Evolutionary conservation across 345 rosid genomes (phyloP).

Genomic region (Salix brachista): DNA sequence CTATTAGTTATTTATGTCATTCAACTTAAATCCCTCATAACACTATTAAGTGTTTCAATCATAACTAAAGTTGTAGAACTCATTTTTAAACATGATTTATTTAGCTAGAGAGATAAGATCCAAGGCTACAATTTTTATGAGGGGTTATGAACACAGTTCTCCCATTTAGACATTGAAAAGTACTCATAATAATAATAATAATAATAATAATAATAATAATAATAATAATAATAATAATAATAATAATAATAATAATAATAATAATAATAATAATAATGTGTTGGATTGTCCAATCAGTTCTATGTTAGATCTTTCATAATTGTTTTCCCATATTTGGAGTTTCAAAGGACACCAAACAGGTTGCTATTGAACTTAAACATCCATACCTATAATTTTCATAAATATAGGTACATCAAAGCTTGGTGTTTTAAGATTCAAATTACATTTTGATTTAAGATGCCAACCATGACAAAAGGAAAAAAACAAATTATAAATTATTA

Average conservation of each 20-base stretch:
- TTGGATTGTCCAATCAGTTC: rapidly evolving
- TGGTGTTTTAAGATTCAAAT: background rate
- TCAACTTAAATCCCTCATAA: rapidly evolving
- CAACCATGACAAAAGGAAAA: no score
- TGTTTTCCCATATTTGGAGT: no score
- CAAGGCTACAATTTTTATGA: background rate
- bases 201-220: rapidly evolving
- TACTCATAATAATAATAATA: background rate
- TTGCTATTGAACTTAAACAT: background rate
- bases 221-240: no score
- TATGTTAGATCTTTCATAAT: no score
- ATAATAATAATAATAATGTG: no score
- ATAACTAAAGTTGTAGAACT: background rate
- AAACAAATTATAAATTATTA: no score
- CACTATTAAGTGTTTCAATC: background rate
- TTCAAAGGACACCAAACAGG: rapidly evolving
- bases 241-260: no score
- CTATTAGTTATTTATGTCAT: background rate
- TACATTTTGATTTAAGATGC: no score
- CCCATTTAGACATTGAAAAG: background rate
- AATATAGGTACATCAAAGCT: background rate
- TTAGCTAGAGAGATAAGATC: background rate
- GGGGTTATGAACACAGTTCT: rapidly evolving
- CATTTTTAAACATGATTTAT: background rate
- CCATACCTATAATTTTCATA: background rate